Evolutionary conservation across 2,329 filamentous ascomycete species (phyloP).

Genomic region (Drechslerella dactyloides): DNA sequence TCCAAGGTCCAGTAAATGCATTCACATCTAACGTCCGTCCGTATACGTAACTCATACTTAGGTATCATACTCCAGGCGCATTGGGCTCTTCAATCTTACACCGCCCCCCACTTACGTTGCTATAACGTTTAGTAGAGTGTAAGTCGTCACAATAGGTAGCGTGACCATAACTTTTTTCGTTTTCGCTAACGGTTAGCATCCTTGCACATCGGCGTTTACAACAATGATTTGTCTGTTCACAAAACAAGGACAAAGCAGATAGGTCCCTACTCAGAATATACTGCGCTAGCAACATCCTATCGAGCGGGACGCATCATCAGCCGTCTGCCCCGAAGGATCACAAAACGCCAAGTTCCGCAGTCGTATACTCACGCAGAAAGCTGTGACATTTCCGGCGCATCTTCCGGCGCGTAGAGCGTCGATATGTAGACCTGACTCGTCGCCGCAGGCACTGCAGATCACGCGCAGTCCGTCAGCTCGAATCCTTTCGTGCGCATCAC

Average conservation of each 20-base stretch:
- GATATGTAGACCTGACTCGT: slow-evolving; percentile 55
- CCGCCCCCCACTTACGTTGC: background rate
- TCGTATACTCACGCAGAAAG: slow-evolving; percentile 53
- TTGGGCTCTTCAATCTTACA: background rate
- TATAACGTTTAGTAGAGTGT: slow-evolving; percentile 31
- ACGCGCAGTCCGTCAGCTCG: slow-evolving; percentile 21
- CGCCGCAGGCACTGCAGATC: slow-evolving; percentile 52
- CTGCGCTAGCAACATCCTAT: slow-evolving; percentile 53
- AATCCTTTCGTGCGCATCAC: background rate
- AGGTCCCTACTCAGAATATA: slow-evolving; percentile 53
- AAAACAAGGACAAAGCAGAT: background rate
- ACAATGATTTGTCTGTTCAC: background rate
- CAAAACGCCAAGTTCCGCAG: slow-evolving; percentile 10
- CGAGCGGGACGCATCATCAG: slow-evolving; percentile 17
- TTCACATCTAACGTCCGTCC: background rate
- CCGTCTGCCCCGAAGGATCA: background rate
- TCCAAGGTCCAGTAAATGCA: background rate
- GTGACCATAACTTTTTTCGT: slow-evolving; percentile 27
- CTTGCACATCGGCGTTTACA: background rate
- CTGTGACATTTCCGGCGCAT: slow-evolving; percentile 54
- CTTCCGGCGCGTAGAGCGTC: slow-evolving; percentile 54
- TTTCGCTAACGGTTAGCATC: background rate
- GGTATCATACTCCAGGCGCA: background rate
- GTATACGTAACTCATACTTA: background rate
- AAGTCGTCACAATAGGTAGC: slow-evolving; percentile 40